phyloP scores from a whole-genome alignment of 2,329 filamentous ascomycete species.

The Fusarium papillatum region DNA sequence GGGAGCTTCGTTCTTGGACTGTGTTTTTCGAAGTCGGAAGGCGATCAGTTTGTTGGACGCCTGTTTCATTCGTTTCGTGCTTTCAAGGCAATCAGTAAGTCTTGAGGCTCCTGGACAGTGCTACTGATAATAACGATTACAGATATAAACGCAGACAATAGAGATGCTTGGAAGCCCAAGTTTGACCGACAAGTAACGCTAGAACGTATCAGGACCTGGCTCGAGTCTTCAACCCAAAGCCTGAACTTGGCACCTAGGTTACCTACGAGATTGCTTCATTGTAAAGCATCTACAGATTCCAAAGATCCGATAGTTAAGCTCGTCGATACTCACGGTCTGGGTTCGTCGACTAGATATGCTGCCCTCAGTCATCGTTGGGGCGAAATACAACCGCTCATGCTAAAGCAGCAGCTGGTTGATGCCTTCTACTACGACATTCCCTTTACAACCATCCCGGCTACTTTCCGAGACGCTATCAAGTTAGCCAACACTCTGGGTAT shows the following conservation, averaged over 20 bases:
- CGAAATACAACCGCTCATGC: constrained; percentile 21
- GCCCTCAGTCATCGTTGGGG: constrained; percentile 38
- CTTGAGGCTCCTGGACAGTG: accelerated
- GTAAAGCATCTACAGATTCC: neutral
- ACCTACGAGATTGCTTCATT: constrained; percentile 31
- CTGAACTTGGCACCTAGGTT: constrained; percentile 7
- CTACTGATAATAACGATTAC: neutral
- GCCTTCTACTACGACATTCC: constrained; percentile 13
- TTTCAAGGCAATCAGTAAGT: constrained; percentile 22
- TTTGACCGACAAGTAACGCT: constrained; percentile 27
- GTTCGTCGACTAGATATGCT: constrained; percentile 17
- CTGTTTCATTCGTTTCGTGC: constrained; percentile 4
- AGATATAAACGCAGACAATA: neutral
- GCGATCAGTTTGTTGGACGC: neutral
- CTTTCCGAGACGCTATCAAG: constrained; percentile 33
- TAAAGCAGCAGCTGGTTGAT: constrained; percentile 1
- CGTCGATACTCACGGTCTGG: neutral
- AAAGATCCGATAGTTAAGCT: constrained; percentile 10
- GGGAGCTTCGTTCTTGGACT: constrained; percentile 22
- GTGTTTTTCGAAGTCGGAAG: neutral
- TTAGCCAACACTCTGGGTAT: constrained; percentile 15
- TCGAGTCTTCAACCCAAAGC: constrained; percentile 1
- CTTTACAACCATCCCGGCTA: constrained; percentile 23
- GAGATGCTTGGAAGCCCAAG: constrained; percentile 12
- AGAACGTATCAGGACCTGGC: constrained; percentile 22